A percentile compares a stretch with the other conserved stretches of the same genome.
phyloP scores from a whole-genome alignment of 2,329 filamentous ascomycete species.

The Fusarium sp. region DNA sequence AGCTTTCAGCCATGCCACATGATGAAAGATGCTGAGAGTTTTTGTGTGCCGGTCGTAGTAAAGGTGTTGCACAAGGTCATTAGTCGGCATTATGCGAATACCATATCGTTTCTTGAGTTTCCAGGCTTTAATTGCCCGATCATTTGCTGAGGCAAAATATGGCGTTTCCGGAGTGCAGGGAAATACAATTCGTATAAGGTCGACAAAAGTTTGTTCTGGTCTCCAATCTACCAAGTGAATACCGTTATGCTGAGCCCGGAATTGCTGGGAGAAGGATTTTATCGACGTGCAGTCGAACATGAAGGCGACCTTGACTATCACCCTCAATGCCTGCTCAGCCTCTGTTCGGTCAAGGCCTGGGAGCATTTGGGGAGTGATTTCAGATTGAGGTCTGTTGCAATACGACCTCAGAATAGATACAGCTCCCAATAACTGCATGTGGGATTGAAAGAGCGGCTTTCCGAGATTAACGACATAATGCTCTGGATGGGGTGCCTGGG shows the following conservation, averaged over 20 bases:
- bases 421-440: background rate
- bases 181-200: background rate
- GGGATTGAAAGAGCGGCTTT: background rate
- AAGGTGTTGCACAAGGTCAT: conserved; percentile 1
- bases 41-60: background rate
- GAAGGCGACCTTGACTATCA: background rate
- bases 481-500: background rate
- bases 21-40: background rate
- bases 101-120: background rate
- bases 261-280: background rate
- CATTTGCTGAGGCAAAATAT: background rate
- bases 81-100: background rate
- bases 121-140: conserved; percentile 1
- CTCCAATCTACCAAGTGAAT: background rate
- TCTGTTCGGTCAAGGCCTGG: background rate
- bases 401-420: background rate
- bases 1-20: background rate
- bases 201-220: background rate
- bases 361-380: background rate
- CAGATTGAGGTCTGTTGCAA: background rate
- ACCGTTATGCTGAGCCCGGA: background rate
- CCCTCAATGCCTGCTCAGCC: background rate
- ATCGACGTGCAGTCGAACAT: background rate
- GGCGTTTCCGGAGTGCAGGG: background rate
- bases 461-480: background rate